phyloP scores from a whole-genome alignment of 148 eudicot species.

The Persicaria tinctoria region DNA sequence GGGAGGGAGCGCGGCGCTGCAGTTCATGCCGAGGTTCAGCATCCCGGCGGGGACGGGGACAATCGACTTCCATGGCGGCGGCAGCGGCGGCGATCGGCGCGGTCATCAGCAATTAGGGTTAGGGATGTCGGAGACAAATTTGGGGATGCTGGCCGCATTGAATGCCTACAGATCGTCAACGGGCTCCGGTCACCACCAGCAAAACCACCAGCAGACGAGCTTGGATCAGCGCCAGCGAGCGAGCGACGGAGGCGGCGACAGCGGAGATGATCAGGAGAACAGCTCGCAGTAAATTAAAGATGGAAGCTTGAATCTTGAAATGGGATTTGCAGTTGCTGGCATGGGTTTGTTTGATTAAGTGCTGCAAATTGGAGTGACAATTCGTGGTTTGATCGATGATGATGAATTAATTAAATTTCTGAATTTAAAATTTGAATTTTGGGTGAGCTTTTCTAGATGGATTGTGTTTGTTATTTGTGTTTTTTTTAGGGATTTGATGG shows the following conservation, averaged over 20 bases:
- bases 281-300: background rate
- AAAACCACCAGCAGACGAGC: background rate
- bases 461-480: background rate
- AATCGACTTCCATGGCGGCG: conserved; percentile 40
- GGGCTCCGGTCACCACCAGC: background rate
- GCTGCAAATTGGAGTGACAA: background rate
- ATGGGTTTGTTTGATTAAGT: background rate
- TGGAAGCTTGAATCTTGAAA: background rate
- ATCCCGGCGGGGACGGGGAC: conserved; percentile 18
- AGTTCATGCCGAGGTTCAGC: conserved; percentile 47
- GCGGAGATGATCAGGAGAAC: conserved; percentile 2
- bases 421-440: background rate
- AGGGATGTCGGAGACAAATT: conserved; percentile 38
- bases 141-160: conserved; percentile 61
- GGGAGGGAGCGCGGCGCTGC: conserved; percentile 26
- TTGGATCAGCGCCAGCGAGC: conserved; percentile 2
- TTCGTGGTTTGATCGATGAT: no score
- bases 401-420: no score
- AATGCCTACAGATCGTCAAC: conserved; percentile 30
- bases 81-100: conserved; percentile 20
- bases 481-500: conserved; percentile 3
- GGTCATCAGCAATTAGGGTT: conserved; percentile 45
- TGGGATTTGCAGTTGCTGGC: background rate
- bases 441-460: conserved; percentile 8
- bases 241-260: background rate